A percentile compares a stretch with the other conserved stretches of the same genome.
Conservation (phyloP, 148 eudicot genomes). For the Amaranthus palmeri region DNA sequence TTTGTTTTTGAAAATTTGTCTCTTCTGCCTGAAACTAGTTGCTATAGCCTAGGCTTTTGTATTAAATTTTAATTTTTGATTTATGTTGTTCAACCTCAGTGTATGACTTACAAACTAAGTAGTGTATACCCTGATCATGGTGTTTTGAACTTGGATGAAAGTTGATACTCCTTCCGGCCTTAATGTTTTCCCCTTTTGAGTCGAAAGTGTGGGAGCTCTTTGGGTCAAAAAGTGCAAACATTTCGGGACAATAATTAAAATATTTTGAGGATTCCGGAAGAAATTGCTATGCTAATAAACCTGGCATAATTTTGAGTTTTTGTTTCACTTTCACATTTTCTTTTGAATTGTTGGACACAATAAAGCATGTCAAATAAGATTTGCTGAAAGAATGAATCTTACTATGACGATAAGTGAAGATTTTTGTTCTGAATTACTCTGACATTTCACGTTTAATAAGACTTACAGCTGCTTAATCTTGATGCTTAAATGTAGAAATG, state of each 20-base stretch:
- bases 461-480: neutral
- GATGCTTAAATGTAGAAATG: neutral
- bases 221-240: too few species aligned
- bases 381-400: neutral
- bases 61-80: too few species aligned
- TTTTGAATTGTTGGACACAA: neutral
- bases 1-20: neutral
- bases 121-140: too few species aligned
- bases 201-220: too few species aligned
- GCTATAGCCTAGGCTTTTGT: neutral
- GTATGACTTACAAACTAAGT: too few species aligned
- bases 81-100: too few species aligned
- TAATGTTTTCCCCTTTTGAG: too few species aligned
- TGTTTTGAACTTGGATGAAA: too few species aligned
- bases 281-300: neutral
- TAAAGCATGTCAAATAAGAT: neutral
- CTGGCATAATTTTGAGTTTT: neutral
- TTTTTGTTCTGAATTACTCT: neutral
- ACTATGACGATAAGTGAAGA: neutral
- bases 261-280: neutral
- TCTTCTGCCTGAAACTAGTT: neutral
- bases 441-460: neutral
- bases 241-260: too few species aligned
- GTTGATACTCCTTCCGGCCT: too few species aligned
- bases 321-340: neutral